phyloP scores from a whole-genome alignment of 257 asterid species.

The Nicotiana otophora region DNA sequence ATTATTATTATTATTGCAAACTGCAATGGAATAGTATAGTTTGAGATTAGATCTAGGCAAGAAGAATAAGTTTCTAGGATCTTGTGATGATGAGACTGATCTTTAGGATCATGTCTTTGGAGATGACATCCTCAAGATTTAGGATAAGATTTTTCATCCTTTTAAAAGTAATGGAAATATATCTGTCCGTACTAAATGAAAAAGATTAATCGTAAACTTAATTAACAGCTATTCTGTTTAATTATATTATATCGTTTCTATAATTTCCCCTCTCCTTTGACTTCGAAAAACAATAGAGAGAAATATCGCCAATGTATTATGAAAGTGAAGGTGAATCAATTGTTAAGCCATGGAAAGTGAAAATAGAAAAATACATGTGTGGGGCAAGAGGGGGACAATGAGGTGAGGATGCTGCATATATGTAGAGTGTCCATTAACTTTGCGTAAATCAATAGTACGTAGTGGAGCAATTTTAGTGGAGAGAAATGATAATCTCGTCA shows the following conservation, averaged over 20 bases:
- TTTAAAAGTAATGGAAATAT: not conserved
- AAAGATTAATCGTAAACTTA: no score
- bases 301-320: not conserved
- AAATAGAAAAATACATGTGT: not conserved
- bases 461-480: conserved; percentile 4
- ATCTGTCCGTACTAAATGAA: not conserved
- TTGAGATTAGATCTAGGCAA: not conserved
- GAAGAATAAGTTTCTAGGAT: not conserved
- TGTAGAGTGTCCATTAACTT: not conserved
- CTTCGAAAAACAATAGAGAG: not conserved
- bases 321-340: not conserved
- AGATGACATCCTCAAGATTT: not conserved
- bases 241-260: no score
- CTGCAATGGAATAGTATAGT: not conserved
- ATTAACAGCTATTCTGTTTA: not conserved
- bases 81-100: not conserved
- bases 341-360: not conserved
- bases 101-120: not conserved
- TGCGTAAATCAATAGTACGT: not conserved
- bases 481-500: not conserved
- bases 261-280: not conserved
- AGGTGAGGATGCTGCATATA: not conserved
- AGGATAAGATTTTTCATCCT: not conserved
- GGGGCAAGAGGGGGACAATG: not conserved
- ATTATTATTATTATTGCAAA: not conserved